Base-by-base conservation (phyloP, 2,329 filamentous ascomycete species). In the Xylariaceae sp. region DNA sequence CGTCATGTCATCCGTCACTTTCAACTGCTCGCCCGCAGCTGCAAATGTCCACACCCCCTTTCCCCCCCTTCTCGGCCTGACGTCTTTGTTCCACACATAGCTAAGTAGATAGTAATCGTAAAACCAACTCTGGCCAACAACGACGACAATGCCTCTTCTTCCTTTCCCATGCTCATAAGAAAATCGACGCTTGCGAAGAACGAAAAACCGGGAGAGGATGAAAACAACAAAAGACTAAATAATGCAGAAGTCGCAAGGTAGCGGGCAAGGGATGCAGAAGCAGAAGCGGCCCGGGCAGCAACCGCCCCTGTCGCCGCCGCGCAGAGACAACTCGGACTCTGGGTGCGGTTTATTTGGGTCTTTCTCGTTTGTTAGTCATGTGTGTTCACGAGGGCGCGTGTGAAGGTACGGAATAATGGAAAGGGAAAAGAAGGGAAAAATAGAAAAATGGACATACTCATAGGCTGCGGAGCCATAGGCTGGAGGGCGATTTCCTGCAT, bases 171-270 rank as follows among this genome's bases (percentile, higher is more conserved):
- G n/a, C n/a, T n/a, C n/a, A n/a, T n/a, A n/a, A n/a, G n/a, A n/a
- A n/a, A n/a, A n/a, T n/a, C n/a, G n/a, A n/a, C n/a, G n/a, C n/a
- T n/a, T n/a, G n/a, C n/a, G n/a, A n/a, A n/a, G n/a, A n/a, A n/a
- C n/a, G n/a, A n/a, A n/a, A n/a, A n/a, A n/a, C n/a, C n/a, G n/a
- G n/a, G n/a, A n/a, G n/a, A n/a, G n/a, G n/a, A n/a, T n/a, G n/a
- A n/a, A n/a, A n/a, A n/a, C n/a, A n/a, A n/a, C n/a, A n/a, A n/a
- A n/a, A n/a, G n/a, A n/a, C 34, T 41, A 55, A 32, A 54, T 55
- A 30, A 55, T 54, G 24, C 54, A 54, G 44, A 49, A 56, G 40
- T 55, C 52, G 36, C 54, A 55, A 11, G 52, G 52, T 5, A 55
- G 31, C 15, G 52, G 51, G 41, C 52, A 55, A 2, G 52, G 54